Base-by-base conservation (phyloP, 805 yeast species). In the Zygoascus biomembranicola region DNA sequence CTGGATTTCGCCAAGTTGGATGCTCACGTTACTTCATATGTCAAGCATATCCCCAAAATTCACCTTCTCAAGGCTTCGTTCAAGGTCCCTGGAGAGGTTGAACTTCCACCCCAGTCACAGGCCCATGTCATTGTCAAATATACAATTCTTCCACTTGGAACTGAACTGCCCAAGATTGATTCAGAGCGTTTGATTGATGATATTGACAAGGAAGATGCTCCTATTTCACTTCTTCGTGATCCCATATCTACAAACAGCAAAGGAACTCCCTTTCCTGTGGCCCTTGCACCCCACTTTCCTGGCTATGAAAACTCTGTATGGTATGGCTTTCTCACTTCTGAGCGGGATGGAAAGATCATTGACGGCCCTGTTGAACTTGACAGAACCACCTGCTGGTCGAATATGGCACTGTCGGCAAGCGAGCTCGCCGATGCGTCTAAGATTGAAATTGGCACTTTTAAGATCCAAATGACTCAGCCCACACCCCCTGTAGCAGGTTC, bases 81-180 rank as follows among this genome's bases (percentile, higher is more conserved):
- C 70, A 77, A 78, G 57, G 96, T 92, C 44, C 92, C 96, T 2
- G 98, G 98, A 35, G 97, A 90, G 72, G 66, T 69, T 14, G 73
- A 73, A 32, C 82, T 87, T 31, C 80, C 90, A 0, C 85, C 96
- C 28, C 76, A 78, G 26, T 80, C 97, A 1, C 77, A 78, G 49
- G 82, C 88, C 8, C 90, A 88, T 68, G 72, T 95, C 55, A 82
- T 81, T 32, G 59, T 94, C 23, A 89, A 90, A 68, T 84, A 86
- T 55, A 68, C 87, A 45, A 80, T 89, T 42, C 82, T 84, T 61
- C 87, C 95, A 1, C 82, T 92, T 6, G 77, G 76, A 42, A 85
- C 56, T 35, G 59, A 55, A 43, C 52, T 57, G 35, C 66, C 67
- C 26, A 46, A 47, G 32, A 50, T 54, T 39, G 59, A 54, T 26